Evolutionary conservation across 345 rosid species (phyloP).

Genomic region (Melaleuca alternifolia): DNA sequence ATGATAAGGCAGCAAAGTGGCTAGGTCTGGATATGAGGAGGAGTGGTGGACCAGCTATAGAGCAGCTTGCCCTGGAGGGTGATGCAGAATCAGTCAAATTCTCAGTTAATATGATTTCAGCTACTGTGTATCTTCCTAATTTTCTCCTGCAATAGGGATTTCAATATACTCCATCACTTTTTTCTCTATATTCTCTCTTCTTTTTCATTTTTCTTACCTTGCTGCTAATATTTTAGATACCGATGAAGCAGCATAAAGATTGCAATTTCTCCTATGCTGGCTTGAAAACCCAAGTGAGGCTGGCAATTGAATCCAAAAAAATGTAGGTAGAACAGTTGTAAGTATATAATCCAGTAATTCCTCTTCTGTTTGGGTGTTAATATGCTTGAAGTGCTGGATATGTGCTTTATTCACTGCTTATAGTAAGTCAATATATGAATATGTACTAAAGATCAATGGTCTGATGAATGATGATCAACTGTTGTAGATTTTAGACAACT

Average conservation of each 20-base stretch:
- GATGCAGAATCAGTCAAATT: constrained; percentile 65
- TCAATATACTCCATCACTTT: not conserved
- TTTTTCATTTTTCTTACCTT: not conserved
- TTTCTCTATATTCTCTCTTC: not conserved
- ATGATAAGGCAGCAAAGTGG: constrained; percentile 94
- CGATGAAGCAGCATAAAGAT: constrained; percentile 85
- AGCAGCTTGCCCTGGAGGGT: constrained; percentile 88
- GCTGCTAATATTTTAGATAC: constrained; percentile 34
- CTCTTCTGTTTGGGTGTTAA: not conserved
- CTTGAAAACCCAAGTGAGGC: constrained; percentile 88
- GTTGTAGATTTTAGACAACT: not conserved
- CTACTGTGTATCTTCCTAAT: not conserved
- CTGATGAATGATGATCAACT: not conserved
- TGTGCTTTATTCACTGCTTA: not conserved
- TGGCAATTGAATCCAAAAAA: constrained; percentile 78
- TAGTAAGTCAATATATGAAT: not conserved
- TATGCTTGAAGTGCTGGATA: not conserved
- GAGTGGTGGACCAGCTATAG: constrained; percentile 94
- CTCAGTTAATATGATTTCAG: constrained; percentile 36
- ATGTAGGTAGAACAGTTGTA: constrained; percentile 33
- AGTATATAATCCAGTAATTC: not conserved
- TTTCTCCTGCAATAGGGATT: not conserved
- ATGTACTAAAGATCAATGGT: not conserved
- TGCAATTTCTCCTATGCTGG: constrained; percentile 97
- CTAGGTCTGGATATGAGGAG: constrained; percentile 88